These are phyloP conservation scores for Diaporthe sp. DNA, from an alignment of 2,329 filamentous ascomycete genomes.

Conservation along the genomic window DNA sequence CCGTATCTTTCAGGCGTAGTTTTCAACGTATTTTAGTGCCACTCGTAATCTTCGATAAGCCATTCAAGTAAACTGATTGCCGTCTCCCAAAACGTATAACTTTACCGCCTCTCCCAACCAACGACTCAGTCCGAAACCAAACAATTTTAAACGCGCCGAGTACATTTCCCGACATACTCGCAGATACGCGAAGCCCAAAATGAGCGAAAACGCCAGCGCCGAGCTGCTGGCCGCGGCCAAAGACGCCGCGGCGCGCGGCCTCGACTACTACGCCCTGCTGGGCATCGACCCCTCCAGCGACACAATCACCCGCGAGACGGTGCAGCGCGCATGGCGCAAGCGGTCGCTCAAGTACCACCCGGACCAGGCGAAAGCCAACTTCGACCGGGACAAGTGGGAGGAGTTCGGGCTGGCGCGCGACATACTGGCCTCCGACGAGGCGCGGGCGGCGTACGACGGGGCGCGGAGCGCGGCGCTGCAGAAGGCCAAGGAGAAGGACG, in stretches of 20 bases:
- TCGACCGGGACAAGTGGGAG: slow-evolving; percentile 87
- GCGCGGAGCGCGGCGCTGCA: slow-evolving; percentile 78
- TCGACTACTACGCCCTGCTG: slow-evolving; percentile 85
- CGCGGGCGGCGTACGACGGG: slow-evolving; percentile 83
- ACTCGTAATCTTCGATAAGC: slow-evolving; percentile 28
- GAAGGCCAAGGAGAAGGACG: slow-evolving; percentile 77
- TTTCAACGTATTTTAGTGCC: background rate
- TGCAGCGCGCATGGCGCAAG: slow-evolving; percentile 83
- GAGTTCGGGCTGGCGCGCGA: slow-evolving; percentile 88
- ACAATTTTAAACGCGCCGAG: background rate
- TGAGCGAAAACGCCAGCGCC: slow-evolving; percentile 47
- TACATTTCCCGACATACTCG: background rate
- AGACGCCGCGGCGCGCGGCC: slow-evolving; percentile 70
- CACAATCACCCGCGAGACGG: slow-evolving; percentile 71
- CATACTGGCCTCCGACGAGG: slow-evolving; percentile 77
- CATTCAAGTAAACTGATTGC: background rate
- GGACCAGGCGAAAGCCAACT: slow-evolving; percentile 84
- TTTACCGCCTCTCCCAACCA: background rate
- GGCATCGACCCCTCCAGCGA: slow-evolving; percentile 69
- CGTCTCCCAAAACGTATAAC: background rate
- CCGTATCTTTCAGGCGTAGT: slow-evolving; percentile 12
- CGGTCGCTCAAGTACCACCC: slow-evolving; percentile 92
- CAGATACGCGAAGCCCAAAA: background rate
- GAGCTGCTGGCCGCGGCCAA: slow-evolving; percentile 66
- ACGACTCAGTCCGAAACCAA: background rate